These are phyloP conservation scores for Metarhizium anisopliae DNA, from an alignment of 2,329 filamentous ascomycete species.

Conservation along the genomic window DNA sequence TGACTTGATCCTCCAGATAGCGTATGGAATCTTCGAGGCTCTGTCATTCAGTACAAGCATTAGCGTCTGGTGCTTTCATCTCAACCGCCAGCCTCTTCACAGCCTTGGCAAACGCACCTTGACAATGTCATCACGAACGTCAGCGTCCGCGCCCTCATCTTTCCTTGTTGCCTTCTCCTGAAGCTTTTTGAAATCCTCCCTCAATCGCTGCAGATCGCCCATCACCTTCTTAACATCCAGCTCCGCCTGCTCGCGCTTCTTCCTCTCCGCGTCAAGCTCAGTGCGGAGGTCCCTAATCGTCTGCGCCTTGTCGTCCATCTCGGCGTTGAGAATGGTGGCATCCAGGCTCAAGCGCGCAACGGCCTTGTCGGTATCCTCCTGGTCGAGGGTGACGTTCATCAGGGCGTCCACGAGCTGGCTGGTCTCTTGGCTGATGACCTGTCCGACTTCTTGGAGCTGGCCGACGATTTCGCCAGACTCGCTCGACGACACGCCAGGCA, in stretches of 20 bases:
- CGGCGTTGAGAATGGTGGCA: slow-evolving; percentile 25
- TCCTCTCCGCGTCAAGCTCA: slow-evolving; percentile 21
- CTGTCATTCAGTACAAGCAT: slow-evolving; percentile 9
- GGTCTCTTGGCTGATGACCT: slow-evolving; percentile 28
- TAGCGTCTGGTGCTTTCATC: not conserved
- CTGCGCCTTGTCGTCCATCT: slow-evolving; percentile 23
- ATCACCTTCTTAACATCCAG: slow-evolving; percentile 17
- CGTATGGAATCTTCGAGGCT: slow-evolving; percentile 23
- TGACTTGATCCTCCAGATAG: slow-evolving; percentile 27
- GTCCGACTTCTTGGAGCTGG: slow-evolving; percentile 27
- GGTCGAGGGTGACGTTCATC: slow-evolving; percentile 26
- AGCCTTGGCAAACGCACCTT: slow-evolving; percentile 14
- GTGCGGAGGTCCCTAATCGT: slow-evolving; percentile 21
- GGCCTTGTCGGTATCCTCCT: slow-evolving; percentile 28
- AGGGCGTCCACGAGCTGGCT: slow-evolving; percentile 29
- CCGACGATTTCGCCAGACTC: slow-evolving; percentile 25
- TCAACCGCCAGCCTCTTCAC: not conserved
- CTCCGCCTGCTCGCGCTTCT: slow-evolving; percentile 21
- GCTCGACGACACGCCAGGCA: slow-evolving; percentile 27
- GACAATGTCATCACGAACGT: slow-evolving; percentile 18
- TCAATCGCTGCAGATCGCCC: slow-evolving; percentile 3
- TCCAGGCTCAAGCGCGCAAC: slow-evolving; percentile 30
- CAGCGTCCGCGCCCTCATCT: slow-evolving; percentile 10
- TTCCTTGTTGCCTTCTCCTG: slow-evolving; percentile 15
- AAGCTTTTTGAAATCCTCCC: slow-evolving; percentile 19